Conservation (phyloP, 495 filamentous ascomycete species). For the Penicillium silybi region DNA sequence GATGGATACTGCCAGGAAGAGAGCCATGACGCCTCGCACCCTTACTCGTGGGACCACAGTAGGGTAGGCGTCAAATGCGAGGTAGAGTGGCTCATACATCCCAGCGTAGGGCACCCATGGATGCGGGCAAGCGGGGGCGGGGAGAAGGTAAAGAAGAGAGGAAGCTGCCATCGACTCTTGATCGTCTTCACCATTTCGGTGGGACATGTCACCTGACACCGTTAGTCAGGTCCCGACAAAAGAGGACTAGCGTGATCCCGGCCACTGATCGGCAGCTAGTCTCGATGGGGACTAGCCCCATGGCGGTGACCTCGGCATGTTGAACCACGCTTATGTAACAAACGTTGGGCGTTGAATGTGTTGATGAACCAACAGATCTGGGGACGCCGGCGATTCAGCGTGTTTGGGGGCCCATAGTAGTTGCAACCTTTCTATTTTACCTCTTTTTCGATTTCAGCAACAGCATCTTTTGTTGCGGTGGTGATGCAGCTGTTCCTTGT, state of each 20-base stretch:
- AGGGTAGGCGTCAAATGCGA: slow-evolving; percentile 47
- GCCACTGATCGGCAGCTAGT: slow-evolving; percentile 22
- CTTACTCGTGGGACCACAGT: slow-evolving; percentile 45
- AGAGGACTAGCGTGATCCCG: slow-evolving; percentile 8
- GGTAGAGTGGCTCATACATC: slow-evolving; percentile 48
- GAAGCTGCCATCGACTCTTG: neutral
- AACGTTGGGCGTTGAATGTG: slow-evolving; percentile 22
- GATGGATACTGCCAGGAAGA: slow-evolving; percentile 48
- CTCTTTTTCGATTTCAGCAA: slow-evolving; percentile 2
- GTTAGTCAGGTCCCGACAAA: slow-evolving; percentile 17
- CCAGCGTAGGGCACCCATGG: slow-evolving; percentile 41
- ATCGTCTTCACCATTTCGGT: slow-evolving; percentile 7
- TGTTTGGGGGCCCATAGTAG: neutral
- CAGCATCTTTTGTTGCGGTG: slow-evolving; percentile 6
- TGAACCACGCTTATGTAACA: slow-evolving; percentile 15
- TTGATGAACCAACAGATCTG: slow-evolving; percentile 18
- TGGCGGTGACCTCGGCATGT: slow-evolving; percentile 12
- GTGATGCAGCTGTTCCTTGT: slow-evolving; percentile 22
- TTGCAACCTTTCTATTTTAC: neutral
- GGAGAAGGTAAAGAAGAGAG: slow-evolving; percentile 6
- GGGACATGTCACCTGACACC: slow-evolving; percentile 16
- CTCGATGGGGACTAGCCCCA: slow-evolving; percentile 1
- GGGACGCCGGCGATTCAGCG: slow-evolving; percentile 1
- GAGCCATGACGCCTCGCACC: slow-evolving; percentile 49
- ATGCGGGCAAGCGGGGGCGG: slow-evolving; percentile 24